Conservation (phyloP, 1,284 basidiomycete genomes). For the Fomitopsis pinicola region DNA sequence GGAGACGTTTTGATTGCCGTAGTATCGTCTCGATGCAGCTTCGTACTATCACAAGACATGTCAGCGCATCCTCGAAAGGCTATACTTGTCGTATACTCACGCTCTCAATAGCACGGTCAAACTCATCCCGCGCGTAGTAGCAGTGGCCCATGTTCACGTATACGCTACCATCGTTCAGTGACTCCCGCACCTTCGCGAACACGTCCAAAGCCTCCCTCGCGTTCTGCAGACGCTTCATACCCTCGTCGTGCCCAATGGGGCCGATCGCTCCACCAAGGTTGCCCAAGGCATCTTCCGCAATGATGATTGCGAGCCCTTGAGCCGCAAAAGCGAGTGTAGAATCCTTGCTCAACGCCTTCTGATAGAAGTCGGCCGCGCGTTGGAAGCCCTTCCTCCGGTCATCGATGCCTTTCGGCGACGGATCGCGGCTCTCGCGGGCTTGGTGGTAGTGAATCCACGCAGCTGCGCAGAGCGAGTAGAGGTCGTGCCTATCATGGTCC, state of each 20-base stretch:
- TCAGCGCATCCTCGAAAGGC: neutral
- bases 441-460: conserved; percentile 84
- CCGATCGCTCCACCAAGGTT: conserved; percentile 49
- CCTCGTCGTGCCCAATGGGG: conserved; percentile 52
- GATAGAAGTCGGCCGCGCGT: conserved; percentile 84
- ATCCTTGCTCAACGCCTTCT: conserved; percentile 82
- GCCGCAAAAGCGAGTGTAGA: conserved; percentile 86
- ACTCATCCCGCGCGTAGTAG: conserved; percentile 87
- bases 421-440: conserved; percentile 73
- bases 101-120: conserved; percentile 89
- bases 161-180: conserved; percentile 79
- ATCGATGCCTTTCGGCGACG: conserved; percentile 51
- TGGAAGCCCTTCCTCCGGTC: conserved; percentile 78
- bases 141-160: conserved; percentile 96
- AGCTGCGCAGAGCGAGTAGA: conserved; percentile 88
- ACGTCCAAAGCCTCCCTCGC: conserved; percentile 82
- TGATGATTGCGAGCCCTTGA: conserved; percentile 87
- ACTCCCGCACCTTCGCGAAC: conserved; percentile 87
- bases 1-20: conserved; percentile 64
- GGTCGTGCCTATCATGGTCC: conserved; percentile 78
- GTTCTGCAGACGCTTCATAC: conserved; percentile 59
- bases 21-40: conserved; percentile 76
- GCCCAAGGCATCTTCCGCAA: conserved; percentile 85
- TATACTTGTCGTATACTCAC: conserved; percentile 47
- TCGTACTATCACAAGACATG: conserved; percentile 62